Evolutionary conservation across 1,284 basidiomycete species (phyloP), one percentile per base, ranked within the genome.

Genomic region (Xerocomus nothofagi): DNA sequence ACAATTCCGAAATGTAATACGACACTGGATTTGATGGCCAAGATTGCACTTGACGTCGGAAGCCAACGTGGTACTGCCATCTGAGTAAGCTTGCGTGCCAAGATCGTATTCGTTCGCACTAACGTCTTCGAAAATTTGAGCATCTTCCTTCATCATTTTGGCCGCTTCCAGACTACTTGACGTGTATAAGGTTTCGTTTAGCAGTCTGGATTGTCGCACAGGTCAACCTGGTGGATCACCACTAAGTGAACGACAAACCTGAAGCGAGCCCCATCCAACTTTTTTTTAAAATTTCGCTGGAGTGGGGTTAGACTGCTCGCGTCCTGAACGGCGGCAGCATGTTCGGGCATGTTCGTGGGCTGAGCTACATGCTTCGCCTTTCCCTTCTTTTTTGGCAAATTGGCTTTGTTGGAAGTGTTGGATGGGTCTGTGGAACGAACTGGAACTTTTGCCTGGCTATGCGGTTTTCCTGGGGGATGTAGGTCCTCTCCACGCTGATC

Each of bases 11-110:
- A 44, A 88, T 80, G 65, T 93, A 92, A 65, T 89, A 78, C 27
- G 87, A 76, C 20, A 96, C 85, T 1, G 94, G 94, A 61, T 96
- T 95, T 2, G 82, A 82, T 0, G 94, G 94, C 94, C 94, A 98
- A 3, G 84, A 83, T 46, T 87, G 80, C 4, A 95, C 92, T 71
- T 96, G 92, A 49, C 83, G 80, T 32, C 93, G 84, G 72, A 97
- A 97, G 10, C 93, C 93, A 32, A 73, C 73, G 69, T 98, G 94
- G 65, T 98, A 98, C 93, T 96, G 64, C n/a, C 3, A 39, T 47
- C 50, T 20, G 20, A 40, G 49, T 56, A 44, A 53, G 59, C 29
- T 44, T 30, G 33, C 18, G n/a, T n/a, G 23, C n/a, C 30, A 27
- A 34, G 23, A 11, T 33, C 38, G 12, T 32, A 7, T 31, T 46